A percentile compares a stretch with the other conserved stretches of the same genome.
These are phyloP conservation scores for Mariannaea elegans DNA, from an alignment of 2,329 filamentous ascomycete species.

Conservation along the genomic window DNA sequence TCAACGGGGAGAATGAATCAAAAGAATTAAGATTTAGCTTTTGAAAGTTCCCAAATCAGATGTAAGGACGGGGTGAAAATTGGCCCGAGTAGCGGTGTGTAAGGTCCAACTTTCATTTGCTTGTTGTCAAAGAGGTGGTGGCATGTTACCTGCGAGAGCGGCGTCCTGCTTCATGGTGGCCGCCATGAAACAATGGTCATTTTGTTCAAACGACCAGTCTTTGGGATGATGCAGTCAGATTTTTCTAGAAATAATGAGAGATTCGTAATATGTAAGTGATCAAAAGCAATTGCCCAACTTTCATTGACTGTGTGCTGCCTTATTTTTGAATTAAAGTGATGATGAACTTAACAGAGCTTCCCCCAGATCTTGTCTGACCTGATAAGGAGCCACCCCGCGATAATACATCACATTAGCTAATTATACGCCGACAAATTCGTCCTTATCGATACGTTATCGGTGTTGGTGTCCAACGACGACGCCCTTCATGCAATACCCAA, in stretches of 20 bases:
- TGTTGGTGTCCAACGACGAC: neutral
- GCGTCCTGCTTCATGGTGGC: constrained; percentile 1
- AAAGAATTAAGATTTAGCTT: neutral
- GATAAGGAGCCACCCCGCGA: no score
- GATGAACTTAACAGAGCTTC: no score
- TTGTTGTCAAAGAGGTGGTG: neutral
- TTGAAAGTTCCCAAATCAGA: no score
- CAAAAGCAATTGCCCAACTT: no score
- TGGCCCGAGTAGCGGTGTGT: neutral
- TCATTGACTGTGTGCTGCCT: no score
- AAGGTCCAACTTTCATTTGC: neutral
- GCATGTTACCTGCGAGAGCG: neutral
- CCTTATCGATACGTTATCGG: constrained; percentile 11
- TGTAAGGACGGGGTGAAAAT: constrained; percentile 4
- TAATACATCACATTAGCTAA: no score
- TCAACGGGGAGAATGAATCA: neutral
- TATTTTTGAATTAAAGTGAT: no score
- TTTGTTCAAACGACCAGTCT: neutral
- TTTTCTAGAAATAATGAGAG: no score
- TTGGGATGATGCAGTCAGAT: no score
- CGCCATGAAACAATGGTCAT: neutral
- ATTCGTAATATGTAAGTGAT: no score
- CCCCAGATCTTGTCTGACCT: no score
- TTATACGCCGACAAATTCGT: neutral
- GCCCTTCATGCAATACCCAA: no score